Evolutionary conservation across 805 yeast species (phyloP).

Genomic region (Phaffomyces antillensis): DNA sequence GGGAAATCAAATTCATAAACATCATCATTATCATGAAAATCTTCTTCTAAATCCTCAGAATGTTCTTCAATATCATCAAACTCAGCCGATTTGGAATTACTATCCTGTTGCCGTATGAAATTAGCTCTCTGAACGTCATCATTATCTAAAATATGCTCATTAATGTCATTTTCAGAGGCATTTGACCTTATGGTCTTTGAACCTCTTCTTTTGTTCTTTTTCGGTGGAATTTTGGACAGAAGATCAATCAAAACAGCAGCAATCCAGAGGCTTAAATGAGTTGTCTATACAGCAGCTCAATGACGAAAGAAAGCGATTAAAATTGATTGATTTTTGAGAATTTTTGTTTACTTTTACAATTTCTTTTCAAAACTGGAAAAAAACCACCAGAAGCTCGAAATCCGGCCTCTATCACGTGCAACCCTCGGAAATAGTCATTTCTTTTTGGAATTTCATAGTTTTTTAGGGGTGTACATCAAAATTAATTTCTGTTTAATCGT

Average conservation of each 20-base stretch:
- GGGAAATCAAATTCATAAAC: conserved; percentile 26
- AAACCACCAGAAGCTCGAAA: background rate
- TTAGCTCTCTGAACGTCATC: conserved; percentile 1
- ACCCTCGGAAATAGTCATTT: too few species aligned
- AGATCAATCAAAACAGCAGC: background rate
- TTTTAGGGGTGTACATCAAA: conserved; percentile 1
- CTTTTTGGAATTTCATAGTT: background rate
- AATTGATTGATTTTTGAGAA: too few species aligned
- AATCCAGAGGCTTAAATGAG: background rate
- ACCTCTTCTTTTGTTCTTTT: conserved; percentile 15
- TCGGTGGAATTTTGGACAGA: conserved; percentile 8
- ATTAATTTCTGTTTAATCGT: background rate
- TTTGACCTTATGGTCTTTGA: conserved; percentile 16
- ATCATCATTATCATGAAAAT: conserved; percentile 15
- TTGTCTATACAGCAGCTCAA: background rate
- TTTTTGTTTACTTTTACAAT: too few species aligned
- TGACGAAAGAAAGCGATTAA: too few species aligned
- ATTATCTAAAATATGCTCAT: conserved; percentile 1
- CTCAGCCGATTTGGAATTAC: background rate
- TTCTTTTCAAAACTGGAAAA: too few species aligned
- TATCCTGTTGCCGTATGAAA: background rate
- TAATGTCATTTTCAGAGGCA: conserved; percentile 1
- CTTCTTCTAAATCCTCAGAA: conserved; percentile 12
- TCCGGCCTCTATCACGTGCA: background rate
- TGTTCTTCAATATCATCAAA: background rate